Evolutionary conservation across 2,329 filamentous ascomycete species (phyloP).

Genomic region (Stemphylium beticola): DNA sequence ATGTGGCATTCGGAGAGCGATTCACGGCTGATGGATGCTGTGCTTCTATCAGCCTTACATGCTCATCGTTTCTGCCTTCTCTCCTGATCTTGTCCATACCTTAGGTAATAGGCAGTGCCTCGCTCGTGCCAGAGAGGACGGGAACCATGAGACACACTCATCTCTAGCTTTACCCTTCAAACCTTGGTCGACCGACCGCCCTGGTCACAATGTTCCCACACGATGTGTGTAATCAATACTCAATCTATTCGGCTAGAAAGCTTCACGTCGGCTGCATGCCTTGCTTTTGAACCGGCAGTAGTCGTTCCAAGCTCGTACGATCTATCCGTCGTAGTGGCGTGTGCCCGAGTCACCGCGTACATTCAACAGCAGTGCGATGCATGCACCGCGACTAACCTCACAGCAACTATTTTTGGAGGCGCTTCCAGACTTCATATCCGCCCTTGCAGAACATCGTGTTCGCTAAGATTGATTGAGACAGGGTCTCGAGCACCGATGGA

Average conservation of each 20-base stretch:
- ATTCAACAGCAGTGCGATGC: constrained; percentile 12
- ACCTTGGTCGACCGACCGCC: constrained; percentile 13
- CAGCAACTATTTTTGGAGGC: constrained; percentile 40
- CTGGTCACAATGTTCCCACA: constrained; percentile 27
- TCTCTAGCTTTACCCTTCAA: neutral
- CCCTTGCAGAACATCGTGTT: constrained; percentile 39
- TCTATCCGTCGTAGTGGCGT: constrained; percentile 9
- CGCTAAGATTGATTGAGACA: constrained; percentile 36
- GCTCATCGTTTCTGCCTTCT: neutral
- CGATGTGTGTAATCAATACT: constrained; percentile 40
- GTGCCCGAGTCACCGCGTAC: constrained; percentile 16
- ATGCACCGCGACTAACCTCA: constrained; percentile 20
- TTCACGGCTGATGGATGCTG: neutral
- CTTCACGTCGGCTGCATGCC: constrained; percentile 28
- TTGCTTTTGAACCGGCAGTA: constrained; percentile 23
- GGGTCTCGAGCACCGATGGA: constrained; percentile 30
- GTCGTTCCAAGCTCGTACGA: constrained; percentile 34
- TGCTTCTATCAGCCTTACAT: neutral
- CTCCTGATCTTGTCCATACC: neutral
- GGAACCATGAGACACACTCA: neutral
- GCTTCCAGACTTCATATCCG: constrained; percentile 27
- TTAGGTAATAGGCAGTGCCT: neutral
- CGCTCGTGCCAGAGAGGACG: neutral
- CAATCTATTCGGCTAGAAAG: constrained; percentile 37
- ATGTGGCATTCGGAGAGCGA: no score